Base-by-base conservation (phyloP, 2,329 filamentous ascomycete genomes). In the Botrytis medusae region DNA sequence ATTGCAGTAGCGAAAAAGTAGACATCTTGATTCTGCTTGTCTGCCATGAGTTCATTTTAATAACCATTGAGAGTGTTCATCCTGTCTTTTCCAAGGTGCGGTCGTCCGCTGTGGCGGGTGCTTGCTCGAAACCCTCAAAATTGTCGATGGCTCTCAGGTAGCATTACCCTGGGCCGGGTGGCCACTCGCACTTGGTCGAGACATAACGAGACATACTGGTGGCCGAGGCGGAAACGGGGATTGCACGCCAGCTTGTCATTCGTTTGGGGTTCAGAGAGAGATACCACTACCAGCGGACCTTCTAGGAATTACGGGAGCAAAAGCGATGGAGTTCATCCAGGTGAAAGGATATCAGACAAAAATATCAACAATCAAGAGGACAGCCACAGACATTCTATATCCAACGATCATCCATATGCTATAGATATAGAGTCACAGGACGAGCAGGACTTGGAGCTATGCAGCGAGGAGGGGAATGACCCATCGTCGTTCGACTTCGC, bases 91-190 rank as follows among this genome's bases (percentile, higher is more conserved):
- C 77, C 80, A 80, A 78, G 75, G 75, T 79, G 79, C 79, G 79
- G 79, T 77, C 79, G 81, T 80, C 82, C 83, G 81, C 82, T 81
- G 73, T 81, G 80, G 83, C 83, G 83, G 82, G 82, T 82, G 81
- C 81, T 82, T 81, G 79, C 80, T 79, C 81, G 81, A 81, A 83
- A 83, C 83, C 82, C 80, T 79, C 79, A 78, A 79, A 82, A 80
- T 79, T 74, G 74, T 75, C 72, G 72, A 84, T 85, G 83, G 82
- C 80, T 74, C 74, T 79, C 69, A 81, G 81, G 81, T 85, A 83
- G 81, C 82, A 80, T 75, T 42, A 65, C 62, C 74, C 82, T 67
- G 77, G 83, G 83, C 83, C 82, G 83, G 83, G 83, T 81, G 82
- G 83, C 82, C 83, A 82, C 60, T 69, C 71, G 73, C 48, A 75